Base-by-base conservation (phyloP, 768 basidiomycete species). In the Agrocybe praecox region DNA sequence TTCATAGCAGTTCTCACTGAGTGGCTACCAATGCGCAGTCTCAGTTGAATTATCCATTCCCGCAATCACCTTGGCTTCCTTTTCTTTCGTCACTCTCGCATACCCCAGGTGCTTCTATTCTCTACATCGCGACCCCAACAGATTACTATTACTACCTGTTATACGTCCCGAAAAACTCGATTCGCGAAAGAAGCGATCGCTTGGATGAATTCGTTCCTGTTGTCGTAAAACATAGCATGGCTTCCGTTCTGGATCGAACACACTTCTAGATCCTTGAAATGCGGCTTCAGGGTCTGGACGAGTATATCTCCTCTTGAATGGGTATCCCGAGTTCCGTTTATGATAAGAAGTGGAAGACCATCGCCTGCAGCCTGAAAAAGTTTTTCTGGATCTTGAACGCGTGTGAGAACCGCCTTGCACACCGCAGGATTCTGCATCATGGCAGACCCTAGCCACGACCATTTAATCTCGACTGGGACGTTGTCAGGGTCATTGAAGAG, bases 221-320 rank as follows among this genome's bases (percentile, higher is more conserved):
- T 58, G 42, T 75, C 74, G 34, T 72, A 65, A 52, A 73, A 74
- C 14, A 70, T 32, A 0, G 69, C 66, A 53, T 77, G 76, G 19
- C 70, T 63, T 21, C 70, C 70, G 26, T 67, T 72, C 24, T 65
- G 59, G 53, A 74, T 59, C 46, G 63, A 57, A 48, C 67, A 57
- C 19, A 61, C 61, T 49, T 74, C 69, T 24, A 69, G 52, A 46
- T 75, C 62, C 55, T 65, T 72, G 66, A 76, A 76, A 56, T 71
- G 62, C 12, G 67, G 65, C 52, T 61, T 55, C 62, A 73, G 62
- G 50, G 66, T 58, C 22, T 60, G 55, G 6, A 65, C 64, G 6
- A 72, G 58, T n/a, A 61, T 66, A 22, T 71, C 56, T 21, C 65
- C 65, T 6, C 55, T 58, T 11, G 71, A 58, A 18, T 70, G 67